phyloP scores from a whole-genome alignment of 2,329 filamentous ascomycete genomes.

The Diaporthe nobilis region DNA sequence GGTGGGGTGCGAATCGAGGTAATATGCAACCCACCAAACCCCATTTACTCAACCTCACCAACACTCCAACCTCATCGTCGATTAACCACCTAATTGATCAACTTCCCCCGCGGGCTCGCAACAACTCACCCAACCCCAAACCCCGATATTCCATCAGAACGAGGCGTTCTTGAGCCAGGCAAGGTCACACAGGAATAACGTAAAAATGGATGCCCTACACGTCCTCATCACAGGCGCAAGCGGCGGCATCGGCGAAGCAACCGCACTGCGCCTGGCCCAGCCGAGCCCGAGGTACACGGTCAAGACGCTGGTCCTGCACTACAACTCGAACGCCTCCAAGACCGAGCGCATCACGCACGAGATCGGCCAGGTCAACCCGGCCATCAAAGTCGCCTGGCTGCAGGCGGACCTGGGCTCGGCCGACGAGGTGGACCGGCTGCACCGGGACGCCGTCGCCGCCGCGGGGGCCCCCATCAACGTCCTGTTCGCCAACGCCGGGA shows the following conservation, averaged over 20 bases:
- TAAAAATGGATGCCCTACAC: conserved; percentile 8
- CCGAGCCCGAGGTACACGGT: conserved; percentile 25
- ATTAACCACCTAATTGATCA: neutral
- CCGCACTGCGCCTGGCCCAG: conserved; percentile 36
- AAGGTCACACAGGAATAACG: neutral
- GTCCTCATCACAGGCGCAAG: conserved; percentile 39
- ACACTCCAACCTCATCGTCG: neutral
- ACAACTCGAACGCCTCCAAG: conserved; percentile 23
- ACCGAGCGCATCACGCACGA: conserved; percentile 13
- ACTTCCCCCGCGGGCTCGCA: neutral
- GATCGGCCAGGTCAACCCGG: conserved; percentile 6
- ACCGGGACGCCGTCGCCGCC: conserved; percentile 12
- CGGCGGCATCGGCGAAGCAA: conserved; percentile 39
- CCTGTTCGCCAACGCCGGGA: conserved; percentile 39
- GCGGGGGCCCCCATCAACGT: conserved; percentile 33
- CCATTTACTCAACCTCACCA: neutral
- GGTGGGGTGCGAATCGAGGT: neutral
- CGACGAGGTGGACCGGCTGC: conserved; percentile 1
- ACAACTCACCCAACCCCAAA: neutral
- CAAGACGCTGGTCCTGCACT: conserved; percentile 36
- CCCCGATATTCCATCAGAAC: neutral
- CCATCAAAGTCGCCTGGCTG: conserved; percentile 30
- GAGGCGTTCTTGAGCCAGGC: neutral
- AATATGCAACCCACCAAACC: conserved; percentile 17
- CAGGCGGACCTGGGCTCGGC: conserved; percentile 34